These are phyloP conservation scores for Coleophoma cylindrospora DNA, from an alignment of 2,329 filamentous ascomycete species.

Conservation along the genomic window DNA sequence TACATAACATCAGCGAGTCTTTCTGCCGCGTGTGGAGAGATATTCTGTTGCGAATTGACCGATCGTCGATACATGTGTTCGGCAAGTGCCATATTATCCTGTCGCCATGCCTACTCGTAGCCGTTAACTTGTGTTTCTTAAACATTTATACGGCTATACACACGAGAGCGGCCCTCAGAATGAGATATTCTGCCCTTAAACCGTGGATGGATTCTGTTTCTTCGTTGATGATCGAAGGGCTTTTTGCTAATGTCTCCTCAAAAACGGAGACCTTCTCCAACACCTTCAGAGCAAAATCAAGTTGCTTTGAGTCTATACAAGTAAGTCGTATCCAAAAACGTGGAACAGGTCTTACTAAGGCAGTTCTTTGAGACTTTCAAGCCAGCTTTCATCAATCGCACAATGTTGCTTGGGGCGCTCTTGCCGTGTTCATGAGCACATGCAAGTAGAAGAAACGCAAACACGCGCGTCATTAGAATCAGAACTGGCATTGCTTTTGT, in stretches of 20 bases:
- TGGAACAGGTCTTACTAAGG: slow-evolving; percentile 41
- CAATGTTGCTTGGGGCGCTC: slow-evolving; percentile 30
- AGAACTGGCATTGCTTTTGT: slow-evolving; percentile 14
- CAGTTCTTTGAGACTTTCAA: slow-evolving; percentile 62
- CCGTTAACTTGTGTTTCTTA: background rate
- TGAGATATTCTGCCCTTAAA: slow-evolving; percentile 25
- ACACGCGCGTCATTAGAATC: slow-evolving; percentile 33
- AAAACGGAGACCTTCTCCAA: slow-evolving; percentile 62
- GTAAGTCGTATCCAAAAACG: slow-evolving; percentile 2
- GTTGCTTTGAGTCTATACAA: slow-evolving; percentile 31
- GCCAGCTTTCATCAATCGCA: slow-evolving; percentile 61
- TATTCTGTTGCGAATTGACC: slow-evolving; percentile 29
- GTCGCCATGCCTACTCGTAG: slow-evolving; percentile 63
- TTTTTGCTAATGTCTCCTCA: slow-evolving; percentile 26
- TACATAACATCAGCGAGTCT: slow-evolving; percentile 63
- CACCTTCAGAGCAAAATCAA: slow-evolving; percentile 52
- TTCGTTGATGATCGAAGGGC: too few relatives aligned
- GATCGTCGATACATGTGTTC: slow-evolving; percentile 71
- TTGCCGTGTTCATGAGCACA: slow-evolving; percentile 37
- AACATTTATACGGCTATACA: too few relatives aligned
- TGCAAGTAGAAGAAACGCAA: slow-evolving; percentile 67
- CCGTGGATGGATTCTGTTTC: slow-evolving; percentile 21
- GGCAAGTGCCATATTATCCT: slow-evolving; percentile 67
- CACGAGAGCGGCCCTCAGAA: slow-evolving; percentile 49
- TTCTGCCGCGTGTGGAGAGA: slow-evolving; percentile 50